Evolutionary conservation across 768 basidiomycete species (phyloP), one percentile per base, ranked within the genome.

Genomic region (Cantharellus anzutake): DNA sequence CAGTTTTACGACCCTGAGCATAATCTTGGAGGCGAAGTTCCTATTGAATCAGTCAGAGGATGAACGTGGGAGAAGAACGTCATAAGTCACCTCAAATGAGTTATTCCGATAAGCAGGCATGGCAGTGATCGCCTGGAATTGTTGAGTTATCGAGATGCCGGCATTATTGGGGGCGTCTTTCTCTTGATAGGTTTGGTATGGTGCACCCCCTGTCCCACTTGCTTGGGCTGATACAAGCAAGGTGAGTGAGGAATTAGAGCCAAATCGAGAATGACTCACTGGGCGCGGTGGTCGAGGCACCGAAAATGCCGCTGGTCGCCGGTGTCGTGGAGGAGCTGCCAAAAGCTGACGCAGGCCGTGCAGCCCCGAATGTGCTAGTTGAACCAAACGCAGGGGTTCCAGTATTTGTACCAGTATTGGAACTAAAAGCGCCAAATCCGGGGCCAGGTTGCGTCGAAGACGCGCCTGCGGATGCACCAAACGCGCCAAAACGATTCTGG

Each of bases 81-180:
- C 55, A 60, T 61, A 50, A 73, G 73, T 56, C 64, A 81, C 86
- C 75, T 83, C 89, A 62, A 86, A 78, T 29, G 88, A 92, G 62
- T 78, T 81, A 48, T 84, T 83, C 61, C 76, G 71, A 67, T 91
- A 94, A 16, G 77, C 76, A 14, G 84, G 84, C 76, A 84, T 87
- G 63, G 82, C 83, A 16, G 82, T 78, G 59, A 90, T 89, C 42
- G 82, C 78, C 70, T 93, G 89, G 69, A 84, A 94, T 62, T 86
- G 83, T 48, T 84, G 73, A 3, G 52, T 55, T 7, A 55, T 37
- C 35, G 52, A 37, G 11, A 11, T 11, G 38, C 73, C 78, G 7
- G 71, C 60, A 56, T 57, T 73, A 40, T 59, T 62, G 16, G 72
- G 64, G 60, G 71, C 76, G 63, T 92, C 89, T 65, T 87, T 87